Base-by-base conservation (phyloP, 169 alveolate species). In the Eimeria tenella region DNA sequence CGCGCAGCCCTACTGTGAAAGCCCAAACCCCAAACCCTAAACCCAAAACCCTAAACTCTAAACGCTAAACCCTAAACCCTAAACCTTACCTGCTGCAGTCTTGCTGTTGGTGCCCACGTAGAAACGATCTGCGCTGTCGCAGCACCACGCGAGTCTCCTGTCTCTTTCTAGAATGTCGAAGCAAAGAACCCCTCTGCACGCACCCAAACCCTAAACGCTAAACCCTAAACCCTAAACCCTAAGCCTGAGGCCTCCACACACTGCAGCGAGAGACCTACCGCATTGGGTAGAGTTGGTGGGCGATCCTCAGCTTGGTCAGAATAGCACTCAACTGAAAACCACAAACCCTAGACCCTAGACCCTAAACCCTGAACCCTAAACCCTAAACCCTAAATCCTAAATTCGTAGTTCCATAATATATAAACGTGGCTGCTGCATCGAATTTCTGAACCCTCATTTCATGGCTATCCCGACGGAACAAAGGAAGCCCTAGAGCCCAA, bases 131-230 rank as follows among this genome's bases (percentile, higher is more conserved):
- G 52, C 68, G 7, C 74, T 25, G 71, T 93, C 70, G 82, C 87
- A 84, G 62, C 50, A 52, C 95, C 95, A 93, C 23, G 53, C 62
- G 6, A 93, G 75, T 7, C 21, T 73, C 17, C 93, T 55, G 23
- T 93, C 95, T 19, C 95, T 90, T 31, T 93, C 95, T 8, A 93
- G 86, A 79, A 93, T 79, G 63, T 93, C 95, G 31, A 82, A 93
- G 31, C 86, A 63, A 21, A 93, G 79, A 4, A 90, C 65, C 9
- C 89, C 93, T 31, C 95, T 93, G 90, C 21, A 71, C 55, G 10
- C 42, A 31, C 2, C 4, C 42, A 31, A 82, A 5, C 42, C 65
- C 13, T 21, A 82, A 56, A 56, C 90, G 52, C 74, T 82, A 53
- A 82, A 50, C 87, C 65, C 75, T 82, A 82, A 53, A 86, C 82